Base-by-base conservation (phyloP, 1,284 basidiomycete species). In the Apiotrichum porosum region DNA sequence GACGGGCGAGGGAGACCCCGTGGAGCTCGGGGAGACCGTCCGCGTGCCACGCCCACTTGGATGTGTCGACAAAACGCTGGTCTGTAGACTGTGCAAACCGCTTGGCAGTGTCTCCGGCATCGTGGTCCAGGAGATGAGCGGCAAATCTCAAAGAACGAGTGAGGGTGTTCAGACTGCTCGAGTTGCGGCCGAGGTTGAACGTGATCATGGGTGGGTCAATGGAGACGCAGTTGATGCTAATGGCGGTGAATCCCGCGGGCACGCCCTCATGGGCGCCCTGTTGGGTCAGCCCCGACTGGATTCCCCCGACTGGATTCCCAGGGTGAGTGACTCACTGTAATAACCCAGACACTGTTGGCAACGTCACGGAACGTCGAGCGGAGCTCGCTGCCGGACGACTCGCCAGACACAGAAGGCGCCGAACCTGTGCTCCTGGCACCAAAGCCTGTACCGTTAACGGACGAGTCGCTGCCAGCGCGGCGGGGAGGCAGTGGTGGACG, bases 191-290 rank as follows among this genome's bases (percentile, higher is more conserved):
- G 21, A 52, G 19, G 36, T 52, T 52, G 47, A 52, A 52, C 23
- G 38, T 49, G 36, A 52, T 48, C 51, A 52, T 52, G 6, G 51
- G 51, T 17, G 46, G 51, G n/a, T 52, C 51, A 28, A 49, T 42
- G 2, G 42, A 48, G 1, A 52, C 51, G 23, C 38, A 45, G 51
- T 52, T 52, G 42, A 52, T 39, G n/a, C 46, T 48, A 43, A 49
- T 52, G 9, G 51, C 51, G 1, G 51, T 52, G 24, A 49, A 52
- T n/a, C 51, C 51, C 15, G 49, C 51, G 9, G 51, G 51, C 30
- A 30, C 9, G 39, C 37, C 42, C 3, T 42, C 51, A 19, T 31
- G 38, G 9, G 51, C 34, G 14, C 46, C 31, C 15, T n/a, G n/a
- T n/a, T n/a, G n/a, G n/a, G n/a, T n/a, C n/a, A n/a, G n/a, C n/a